Evolutionary conservation across 2,329 filamentous ascomycete species (phyloP).

Genomic region (Periconia macrospinosa): DNA sequence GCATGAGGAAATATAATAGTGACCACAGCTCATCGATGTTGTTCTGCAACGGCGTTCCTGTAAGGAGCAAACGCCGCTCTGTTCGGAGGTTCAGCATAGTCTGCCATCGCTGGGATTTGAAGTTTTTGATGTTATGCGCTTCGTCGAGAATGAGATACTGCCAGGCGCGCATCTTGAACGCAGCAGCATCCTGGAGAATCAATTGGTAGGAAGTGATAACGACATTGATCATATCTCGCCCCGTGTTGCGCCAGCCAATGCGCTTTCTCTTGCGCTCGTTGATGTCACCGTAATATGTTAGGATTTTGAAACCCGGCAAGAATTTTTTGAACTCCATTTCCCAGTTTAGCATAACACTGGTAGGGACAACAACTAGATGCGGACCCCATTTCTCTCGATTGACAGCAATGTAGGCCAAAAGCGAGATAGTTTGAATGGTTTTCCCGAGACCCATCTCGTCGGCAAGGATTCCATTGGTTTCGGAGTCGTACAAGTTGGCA

Average conservation of each 20-base stretch:
- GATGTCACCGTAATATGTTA: conserved; percentile 93
- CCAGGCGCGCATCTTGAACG: conserved; percentile 91
- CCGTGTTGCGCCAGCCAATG: conserved; percentile 89
- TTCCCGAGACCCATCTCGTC: conserved; percentile 99
- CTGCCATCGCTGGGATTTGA: conserved; percentile 96
- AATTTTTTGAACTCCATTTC: conserved; percentile 99
- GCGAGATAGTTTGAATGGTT: conserved; percentile 95
- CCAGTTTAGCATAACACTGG: conserved; percentile 99
- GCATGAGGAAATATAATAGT: conserved; percentile 93
- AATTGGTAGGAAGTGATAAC: conserved; percentile 98
- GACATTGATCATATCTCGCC: conserved; percentile 79
- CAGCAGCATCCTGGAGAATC: conserved; percentile 88
- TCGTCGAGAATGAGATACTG: conserved; percentile 98
- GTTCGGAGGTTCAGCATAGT: conserved; percentile 93
- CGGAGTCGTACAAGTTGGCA: conserved; percentile 85
- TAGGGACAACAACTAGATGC: conserved; percentile 93
- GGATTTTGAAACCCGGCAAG: conserved; percentile 95
- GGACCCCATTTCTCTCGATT: conserved; percentile 92
- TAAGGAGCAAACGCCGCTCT: conserved; percentile 80
- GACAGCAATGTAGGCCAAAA: conserved; percentile 89
- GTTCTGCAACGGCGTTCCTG: conserved; percentile 94
- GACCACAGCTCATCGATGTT: conserved; percentile 98
- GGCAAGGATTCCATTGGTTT: conserved; percentile 92
- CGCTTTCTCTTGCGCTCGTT: conserved; percentile 91
- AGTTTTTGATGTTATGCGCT: conserved; percentile 99